These are phyloP conservation scores for Rubia yunnanensis DNA, from an alignment of 257 asterid species.

Conservation along the genomic window DNA sequence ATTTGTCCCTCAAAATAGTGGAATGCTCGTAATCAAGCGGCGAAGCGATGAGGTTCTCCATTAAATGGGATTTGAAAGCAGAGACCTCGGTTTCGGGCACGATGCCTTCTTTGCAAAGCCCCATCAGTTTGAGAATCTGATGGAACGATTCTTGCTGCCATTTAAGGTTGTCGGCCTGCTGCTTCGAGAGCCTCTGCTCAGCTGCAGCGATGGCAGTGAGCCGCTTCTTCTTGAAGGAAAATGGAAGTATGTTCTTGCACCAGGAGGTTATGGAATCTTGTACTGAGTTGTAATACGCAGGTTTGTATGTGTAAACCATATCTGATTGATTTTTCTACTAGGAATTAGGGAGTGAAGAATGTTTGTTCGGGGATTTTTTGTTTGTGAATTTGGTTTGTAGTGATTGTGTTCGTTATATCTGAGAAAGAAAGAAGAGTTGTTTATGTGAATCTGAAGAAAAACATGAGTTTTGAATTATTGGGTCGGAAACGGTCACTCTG, in stretches of 20 bases:
- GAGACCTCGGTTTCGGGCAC: constrained; percentile 72
- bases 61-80: constrained; percentile 59
- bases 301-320: constrained; percentile 75
- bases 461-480: constrained; percentile 11
- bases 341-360: background rate
- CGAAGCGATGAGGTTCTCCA: constrained; percentile 55
- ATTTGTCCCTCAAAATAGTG: constrained; percentile 62
- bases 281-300: constrained; percentile 72
- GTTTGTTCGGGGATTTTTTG: background rate
- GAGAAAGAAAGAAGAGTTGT: background rate
- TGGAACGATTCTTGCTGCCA: constrained; percentile 99
- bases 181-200: constrained; percentile 70
- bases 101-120: constrained; percentile 75
- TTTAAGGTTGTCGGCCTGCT: constrained; percentile 80
- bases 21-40: constrained; percentile 70
- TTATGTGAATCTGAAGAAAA: background rate
- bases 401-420: constrained; percentile 4
- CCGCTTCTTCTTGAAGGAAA: constrained; percentile 76
- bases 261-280: constrained; percentile 82
- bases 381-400: constrained; percentile 13
- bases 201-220: constrained; percentile 87
- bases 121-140: constrained; percentile 78
- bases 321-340: constrained; percentile 1
- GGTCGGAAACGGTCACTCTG: constrained; percentile 16
- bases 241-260: constrained; percentile 78